Percentiles rank a stretch among this genome's conserved stretches.
Evolutionary conservation across 2,329 filamentous ascomycete species (phyloP).

Genomic region (Exophiala lecanii-corni): DNA sequence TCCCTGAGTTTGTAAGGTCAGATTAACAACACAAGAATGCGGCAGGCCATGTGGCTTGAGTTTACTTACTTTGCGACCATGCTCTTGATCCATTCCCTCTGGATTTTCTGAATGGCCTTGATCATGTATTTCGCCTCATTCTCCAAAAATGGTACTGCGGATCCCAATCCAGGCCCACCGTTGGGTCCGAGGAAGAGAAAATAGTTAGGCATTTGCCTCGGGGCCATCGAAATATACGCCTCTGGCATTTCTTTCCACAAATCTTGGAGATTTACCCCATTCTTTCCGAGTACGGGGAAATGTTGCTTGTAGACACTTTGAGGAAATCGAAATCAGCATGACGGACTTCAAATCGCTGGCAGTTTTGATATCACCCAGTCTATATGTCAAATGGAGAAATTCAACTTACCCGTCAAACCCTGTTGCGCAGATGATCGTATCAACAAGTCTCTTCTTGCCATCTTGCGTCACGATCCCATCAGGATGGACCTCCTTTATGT

Average conservation of each 20-base stretch:
- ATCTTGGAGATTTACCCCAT: constrained; percentile 28
- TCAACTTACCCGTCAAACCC: constrained; percentile 29
- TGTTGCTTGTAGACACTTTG: constrained; percentile 30
- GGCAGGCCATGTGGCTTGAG: no score
- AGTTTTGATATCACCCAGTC: not conserved
- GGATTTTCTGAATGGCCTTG: constrained; percentile 12
- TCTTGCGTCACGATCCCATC: constrained; percentile 31
- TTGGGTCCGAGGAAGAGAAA: constrained; percentile 32
- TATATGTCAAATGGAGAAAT: not conserved
- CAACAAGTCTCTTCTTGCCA: constrained; percentile 29
- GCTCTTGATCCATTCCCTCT: constrained; percentile 12
- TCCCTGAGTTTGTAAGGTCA: not conserved
- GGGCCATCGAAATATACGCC: constrained; percentile 32
- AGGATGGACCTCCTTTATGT: constrained; percentile 19
- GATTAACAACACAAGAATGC: not conserved
- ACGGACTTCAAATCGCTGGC: no score
- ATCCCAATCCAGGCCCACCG: constrained; percentile 27
- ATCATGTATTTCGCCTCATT: constrained; percentile 13
- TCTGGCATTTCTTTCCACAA: constrained; percentile 31
- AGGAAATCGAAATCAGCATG: no score
- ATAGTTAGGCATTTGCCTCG: constrained; percentile 31
- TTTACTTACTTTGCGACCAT: constrained; percentile 13
- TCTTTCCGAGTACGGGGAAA: constrained; percentile 31
- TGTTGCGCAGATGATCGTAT: constrained; percentile 35
- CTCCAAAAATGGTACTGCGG: constrained; percentile 14